Conservation (phyloP, 2,329 filamentous ascomycete species). For the Aspergillus proliferans region DNA sequence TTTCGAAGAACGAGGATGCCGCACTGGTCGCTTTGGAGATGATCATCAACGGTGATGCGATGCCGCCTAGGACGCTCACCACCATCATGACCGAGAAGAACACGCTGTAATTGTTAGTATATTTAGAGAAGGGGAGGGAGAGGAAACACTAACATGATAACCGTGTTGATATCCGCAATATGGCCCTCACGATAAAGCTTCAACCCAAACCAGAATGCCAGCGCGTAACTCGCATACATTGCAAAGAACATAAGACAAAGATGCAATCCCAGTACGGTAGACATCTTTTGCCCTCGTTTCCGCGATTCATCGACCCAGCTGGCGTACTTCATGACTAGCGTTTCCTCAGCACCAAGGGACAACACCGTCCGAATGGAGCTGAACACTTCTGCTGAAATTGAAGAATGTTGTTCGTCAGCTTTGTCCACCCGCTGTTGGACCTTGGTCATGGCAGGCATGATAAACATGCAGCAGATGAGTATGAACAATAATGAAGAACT, state of each 20-base stretch:
- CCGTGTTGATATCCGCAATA: conserved; percentile 28
- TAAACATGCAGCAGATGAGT: conserved; percentile 23
- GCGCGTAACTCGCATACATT: conserved; percentile 30
- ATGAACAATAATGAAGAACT: conserved; percentile 44
- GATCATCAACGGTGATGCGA: conserved; percentile 22
- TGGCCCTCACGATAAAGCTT: conserved; percentile 29
- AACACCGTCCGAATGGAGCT: conserved; percentile 40
- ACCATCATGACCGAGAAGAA: conserved; percentile 12
- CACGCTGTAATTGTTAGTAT: conserved; percentile 3
- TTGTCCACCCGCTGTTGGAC: conserved; percentile 30
- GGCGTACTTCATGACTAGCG: conserved; percentile 31
- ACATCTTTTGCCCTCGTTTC: conserved; percentile 23
- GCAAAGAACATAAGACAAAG: conserved; percentile 30
- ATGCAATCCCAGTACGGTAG: conserved; percentile 24
- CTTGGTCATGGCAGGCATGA: conserved; percentile 29
- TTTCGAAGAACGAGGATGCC: conserved; percentile 20
- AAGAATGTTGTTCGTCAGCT: conserved; percentile 31
- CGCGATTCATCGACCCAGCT: conserved; percentile 33
- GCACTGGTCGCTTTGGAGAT: conserved; percentile 23
- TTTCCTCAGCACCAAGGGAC: conserved; percentile 37
- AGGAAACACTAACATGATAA: conserved; percentile 26
- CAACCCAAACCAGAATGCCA: conserved; percentile 35
- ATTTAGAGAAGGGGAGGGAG: too few species aligned
- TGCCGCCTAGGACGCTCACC: conserved; percentile 9
- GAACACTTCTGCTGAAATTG: conserved; percentile 39